A percentile compares a stretch with the other conserved stretches of the same genome.
Conservation (phyloP, 192 early-diverging fungal species). For the Coemansia nantahalensis region DNA sequence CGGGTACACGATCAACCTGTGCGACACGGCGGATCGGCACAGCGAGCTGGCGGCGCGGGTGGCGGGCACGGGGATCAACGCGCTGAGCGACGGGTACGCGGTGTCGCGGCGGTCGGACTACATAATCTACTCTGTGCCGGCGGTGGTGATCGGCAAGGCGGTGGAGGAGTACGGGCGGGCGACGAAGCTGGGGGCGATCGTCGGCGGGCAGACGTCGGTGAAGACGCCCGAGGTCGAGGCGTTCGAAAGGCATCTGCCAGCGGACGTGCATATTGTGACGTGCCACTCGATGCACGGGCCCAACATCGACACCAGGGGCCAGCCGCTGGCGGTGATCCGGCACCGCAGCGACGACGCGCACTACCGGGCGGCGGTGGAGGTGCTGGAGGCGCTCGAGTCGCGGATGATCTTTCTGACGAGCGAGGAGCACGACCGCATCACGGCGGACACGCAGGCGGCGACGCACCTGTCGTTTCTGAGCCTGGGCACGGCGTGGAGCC, state of each 20-base stretch:
- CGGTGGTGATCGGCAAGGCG: slow-evolving; percentile 77
- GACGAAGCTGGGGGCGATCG: slow-evolving; percentile 84
- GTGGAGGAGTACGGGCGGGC: slow-evolving; percentile 86
- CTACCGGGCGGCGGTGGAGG: slow-evolving; percentile 59
- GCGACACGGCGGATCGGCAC: slow-evolving; percentile 78
- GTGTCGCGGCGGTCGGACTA: slow-evolving; percentile 83
- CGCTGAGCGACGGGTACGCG: slow-evolving; percentile 78
- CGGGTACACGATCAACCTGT: slow-evolving; percentile 82
- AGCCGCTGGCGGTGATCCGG: slow-evolving; percentile 81
- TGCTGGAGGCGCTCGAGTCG: slow-evolving; percentile 76
- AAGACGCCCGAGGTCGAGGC: slow-evolving; percentile 92
- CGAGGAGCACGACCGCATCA: slow-evolving; percentile 91
- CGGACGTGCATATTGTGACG: slow-evolving; percentile 91
- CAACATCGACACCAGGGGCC: slow-evolving; percentile 73
- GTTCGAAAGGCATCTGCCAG: slow-evolving; percentile 82
- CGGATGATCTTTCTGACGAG: slow-evolving; percentile 76
- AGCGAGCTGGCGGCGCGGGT: slow-evolving; percentile 64
- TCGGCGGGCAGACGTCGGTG: slow-evolving; percentile 93
- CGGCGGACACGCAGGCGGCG: slow-evolving; percentile 96
- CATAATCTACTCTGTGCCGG: slow-evolving; percentile 95
- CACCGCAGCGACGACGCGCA: slow-evolving; percentile 64
- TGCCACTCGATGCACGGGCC: slow-evolving; percentile 98
- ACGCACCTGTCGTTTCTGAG: slow-evolving; percentile 94
- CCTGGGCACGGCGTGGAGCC: slow-evolving; percentile 94
- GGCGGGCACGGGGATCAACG: slow-evolving; percentile 47